Evolutionary conservation across 179 eudicot genomes (phyloP), one percentile per base, ranked within the genome.

Genomic region (Amaranthus tricolor): DNA sequence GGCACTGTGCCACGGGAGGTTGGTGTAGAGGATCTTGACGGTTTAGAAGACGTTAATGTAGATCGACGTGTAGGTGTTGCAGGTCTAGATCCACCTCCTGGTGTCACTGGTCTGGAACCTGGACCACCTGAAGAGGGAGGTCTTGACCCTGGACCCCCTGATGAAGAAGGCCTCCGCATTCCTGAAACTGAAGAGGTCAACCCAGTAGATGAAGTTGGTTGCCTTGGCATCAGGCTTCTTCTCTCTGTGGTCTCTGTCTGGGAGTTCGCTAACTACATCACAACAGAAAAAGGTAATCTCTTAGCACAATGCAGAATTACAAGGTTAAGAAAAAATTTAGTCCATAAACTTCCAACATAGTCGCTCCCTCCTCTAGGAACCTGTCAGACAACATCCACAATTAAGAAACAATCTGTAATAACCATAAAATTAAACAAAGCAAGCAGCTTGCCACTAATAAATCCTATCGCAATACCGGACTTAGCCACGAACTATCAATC

Each of bases 51-150:
- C 52, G 91, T 78, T 72, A 84, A 73, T 70, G 90, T 82, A 59
- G 93, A 84, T 19, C 98, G 95, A 43, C 97, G 89, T 47, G 97
- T 95, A 61, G 99, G 99, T 16, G 99, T 95, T 60, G 88, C 88
- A 19, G 98, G 95, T 79, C 97, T 90, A 77, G 98, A 90, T 52
- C 90, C 89, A 53, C 89, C 91, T 13, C 93, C 93, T 14, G 96
- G 88, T 31, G 97, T 88, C 64, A 88, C 93, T 68, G 80, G 84
- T 78, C 84, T 78, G 17, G 83, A 80, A 0, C 66, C 67, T 3
- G 60, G 88, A 70, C 94, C 88, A 49, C 90, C 87, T 68, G 96
- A 92, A 24, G 96, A 89, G 57, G 83, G 84, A 15, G 98, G 91
- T 81, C 97, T 85, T 65, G 97, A 89, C 44, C 88, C 91, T 53